Evolutionary conservation across 495 filamentous ascomycete species (phyloP).

Genomic region (Apiosordaria backusii): DNA sequence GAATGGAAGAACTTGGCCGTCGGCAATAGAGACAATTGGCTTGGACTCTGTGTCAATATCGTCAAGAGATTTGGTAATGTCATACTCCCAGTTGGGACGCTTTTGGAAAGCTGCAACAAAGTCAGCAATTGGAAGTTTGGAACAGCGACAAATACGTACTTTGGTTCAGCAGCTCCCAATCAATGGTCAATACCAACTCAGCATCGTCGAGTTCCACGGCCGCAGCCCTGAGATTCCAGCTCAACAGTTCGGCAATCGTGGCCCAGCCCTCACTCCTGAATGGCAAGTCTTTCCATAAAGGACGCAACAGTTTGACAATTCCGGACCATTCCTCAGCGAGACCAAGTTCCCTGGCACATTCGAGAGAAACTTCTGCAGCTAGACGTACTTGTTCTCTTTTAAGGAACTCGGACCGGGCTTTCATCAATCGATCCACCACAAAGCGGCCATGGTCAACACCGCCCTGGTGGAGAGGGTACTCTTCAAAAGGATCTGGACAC

Average conservation of each 20-base stretch:
- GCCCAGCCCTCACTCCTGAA: constrained; percentile 84
- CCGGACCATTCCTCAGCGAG: constrained; percentile 59
- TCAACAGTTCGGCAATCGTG: constrained; percentile 65
- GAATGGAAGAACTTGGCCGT: constrained; percentile 67
- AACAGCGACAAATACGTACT: constrained; percentile 44
- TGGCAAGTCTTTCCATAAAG: constrained; percentile 67
- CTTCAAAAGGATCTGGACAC: constrained; percentile 70
- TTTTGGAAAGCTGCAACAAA: constrained; percentile 53
- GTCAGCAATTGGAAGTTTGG: neutral
- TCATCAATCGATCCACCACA: constrained; percentile 57
- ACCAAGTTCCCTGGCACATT: constrained; percentile 66
- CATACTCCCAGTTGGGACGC: constrained; percentile 62
- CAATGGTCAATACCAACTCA: constrained; percentile 67
- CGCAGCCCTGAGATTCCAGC: constrained; percentile 70
- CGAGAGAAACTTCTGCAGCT: constrained; percentile 65
- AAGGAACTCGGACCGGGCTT: constrained; percentile 62
- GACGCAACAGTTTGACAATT: constrained; percentile 62
- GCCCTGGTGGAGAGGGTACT: constrained; percentile 55
- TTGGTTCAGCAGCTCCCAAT: constrained; percentile 75
- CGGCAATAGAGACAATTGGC: constrained; percentile 60
- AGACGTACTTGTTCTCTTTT: constrained; percentile 59
- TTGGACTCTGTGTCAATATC: constrained; percentile 53
- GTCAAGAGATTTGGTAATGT: constrained; percentile 67
- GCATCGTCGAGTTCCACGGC: constrained; percentile 60
- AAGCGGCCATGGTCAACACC: constrained; percentile 62